Evolutionary conservation across 1,139 yeast genomes (phyloP).

Genomic region (Scheffersomyces titani): DNA sequence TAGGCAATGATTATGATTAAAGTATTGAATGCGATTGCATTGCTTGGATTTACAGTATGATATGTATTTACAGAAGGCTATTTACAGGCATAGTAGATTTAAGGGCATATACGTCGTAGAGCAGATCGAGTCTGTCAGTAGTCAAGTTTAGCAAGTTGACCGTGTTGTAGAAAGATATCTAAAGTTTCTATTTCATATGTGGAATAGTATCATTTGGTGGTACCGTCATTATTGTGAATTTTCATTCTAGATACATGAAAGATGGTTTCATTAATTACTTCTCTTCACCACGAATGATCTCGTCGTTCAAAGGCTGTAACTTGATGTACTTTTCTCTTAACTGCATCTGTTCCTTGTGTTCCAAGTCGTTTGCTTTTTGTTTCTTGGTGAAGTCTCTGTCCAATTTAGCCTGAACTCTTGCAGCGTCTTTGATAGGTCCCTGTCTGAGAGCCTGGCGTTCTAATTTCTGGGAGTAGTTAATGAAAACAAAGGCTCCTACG

Average conservation of each 20-base stretch:
- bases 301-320: conserved; percentile 60
- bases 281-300: conserved; percentile 38
- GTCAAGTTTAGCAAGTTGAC: background rate
- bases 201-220: background rate
- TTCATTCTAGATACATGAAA: background rate
- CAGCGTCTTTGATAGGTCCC: conserved; percentile 81
- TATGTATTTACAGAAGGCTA: background rate
- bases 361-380: conserved; percentile 59
- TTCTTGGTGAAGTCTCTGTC: conserved; percentile 30
- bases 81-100: background rate
- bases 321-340: conserved; percentile 63
- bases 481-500: conserved; percentile 60
- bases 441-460: conserved; percentile 72
- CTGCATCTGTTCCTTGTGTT: conserved; percentile 73
- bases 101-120: conserved; percentile 2
- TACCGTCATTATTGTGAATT: background rate
- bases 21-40: background rate
- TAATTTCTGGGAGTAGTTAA: conserved; percentile 64
- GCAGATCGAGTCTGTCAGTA: conserved; percentile 1
- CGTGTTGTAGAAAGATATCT: background rate
- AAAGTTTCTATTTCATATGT: background rate
- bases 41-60: background rate
- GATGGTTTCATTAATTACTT: background rate
- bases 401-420: conserved; percentile 52
- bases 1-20: background rate